Percentiles rank a stretch among this genome's conserved stretches.
These are phyloP conservation scores for Gloeophyllum trabeum DNA, from an alignment of 768 basidiomycete genomes.

Conservation along the genomic window DNA sequence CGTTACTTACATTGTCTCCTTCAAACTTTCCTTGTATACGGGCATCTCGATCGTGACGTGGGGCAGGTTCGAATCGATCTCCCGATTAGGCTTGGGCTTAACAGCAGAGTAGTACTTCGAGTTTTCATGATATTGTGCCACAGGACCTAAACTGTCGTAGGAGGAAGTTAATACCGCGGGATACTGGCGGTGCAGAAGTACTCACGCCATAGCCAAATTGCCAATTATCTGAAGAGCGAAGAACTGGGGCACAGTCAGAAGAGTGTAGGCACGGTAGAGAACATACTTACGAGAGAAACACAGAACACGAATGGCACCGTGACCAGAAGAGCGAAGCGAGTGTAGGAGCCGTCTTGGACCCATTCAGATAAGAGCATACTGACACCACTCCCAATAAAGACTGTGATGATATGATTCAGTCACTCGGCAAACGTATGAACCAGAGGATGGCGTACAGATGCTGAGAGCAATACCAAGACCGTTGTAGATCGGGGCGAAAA, in stretches of 20 bases:
- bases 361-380: slow-evolving; percentile 54
- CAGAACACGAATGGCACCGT: slow-evolving; percentile 68
- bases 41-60: slow-evolving; percentile 78
- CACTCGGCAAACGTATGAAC: background rate
- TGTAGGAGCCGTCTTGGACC: slow-evolving; percentile 49
- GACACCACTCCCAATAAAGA: slow-evolving; percentile 57
- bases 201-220: slow-evolving; percentile 58
- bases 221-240: slow-evolving; percentile 59
- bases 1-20: slow-evolving; percentile 63
- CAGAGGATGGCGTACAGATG: slow-evolving; percentile 31
- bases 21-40: slow-evolving; percentile 80
- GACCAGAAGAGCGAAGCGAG: slow-evolving; percentile 53
- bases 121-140: slow-evolving; percentile 79
- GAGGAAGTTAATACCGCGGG: slow-evolving; percentile 1
- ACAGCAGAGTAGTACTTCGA: slow-evolving; percentile 73
- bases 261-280: background rate
- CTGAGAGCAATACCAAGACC: slow-evolving; percentile 61
- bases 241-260: slow-evolving; percentile 33
- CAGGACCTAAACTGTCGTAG: slow-evolving; percentile 54
- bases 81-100: slow-evolving; percentile 47
- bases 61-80: slow-evolving; percentile 52
- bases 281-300: slow-evolving; percentile 50
- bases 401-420: slow-evolving; percentile 21
- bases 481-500: slow-evolving; percentile 64
- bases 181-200: slow-evolving; percentile 6